These are phyloP conservation scores for Blastobotrys elegans DNA, from an alignment of 1,139 yeast genomes.

Conservation along the genomic window DNA sequence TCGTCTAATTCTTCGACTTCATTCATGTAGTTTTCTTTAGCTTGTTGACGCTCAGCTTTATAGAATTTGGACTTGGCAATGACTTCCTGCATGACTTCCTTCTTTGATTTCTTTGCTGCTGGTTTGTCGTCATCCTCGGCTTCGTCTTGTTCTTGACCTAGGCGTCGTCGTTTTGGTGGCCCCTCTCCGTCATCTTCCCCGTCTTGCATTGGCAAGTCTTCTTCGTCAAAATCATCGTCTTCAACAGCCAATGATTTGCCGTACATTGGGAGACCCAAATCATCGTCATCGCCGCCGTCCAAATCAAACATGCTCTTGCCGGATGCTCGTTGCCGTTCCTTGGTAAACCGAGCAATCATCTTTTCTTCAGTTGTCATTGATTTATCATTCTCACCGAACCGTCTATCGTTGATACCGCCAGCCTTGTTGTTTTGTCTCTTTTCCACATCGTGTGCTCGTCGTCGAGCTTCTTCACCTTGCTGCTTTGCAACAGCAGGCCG, in stretches of 20 bases:
- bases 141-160: constrained; percentile 8
- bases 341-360: constrained; percentile 85
- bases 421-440: constrained; percentile 57
- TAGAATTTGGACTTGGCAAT: constrained; percentile 91
- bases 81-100: constrained; percentile 94
- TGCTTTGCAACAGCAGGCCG: constrained; percentile 72
- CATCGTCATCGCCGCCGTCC: constrained; percentile 43
- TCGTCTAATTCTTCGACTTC: constrained; percentile 73
- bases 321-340: constrained; percentile 57
- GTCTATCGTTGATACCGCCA: constrained; percentile 77
- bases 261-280: constrained; percentile 49
- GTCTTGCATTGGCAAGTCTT: constrained; percentile 41
- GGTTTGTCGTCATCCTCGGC: constrained; percentile 31
- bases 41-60: constrained; percentile 81
- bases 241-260: constrained; percentile 60
- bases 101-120: constrained; percentile 68
- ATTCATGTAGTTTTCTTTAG: constrained; percentile 64
- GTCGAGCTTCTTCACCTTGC: constrained; percentile 64
- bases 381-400: constrained; percentile 86
- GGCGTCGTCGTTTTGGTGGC: constrained; percentile 12
- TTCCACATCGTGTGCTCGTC: constrained; percentile 60
- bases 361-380: constrained; percentile 78
- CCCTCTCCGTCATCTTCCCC: constrained; percentile 25
- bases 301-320: constrained; percentile 57
- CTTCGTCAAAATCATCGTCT: constrained; percentile 46